Conservation (phyloP, 2,329 filamentous ascomycete species). For the Arthrinium phaeospermum region DNA sequence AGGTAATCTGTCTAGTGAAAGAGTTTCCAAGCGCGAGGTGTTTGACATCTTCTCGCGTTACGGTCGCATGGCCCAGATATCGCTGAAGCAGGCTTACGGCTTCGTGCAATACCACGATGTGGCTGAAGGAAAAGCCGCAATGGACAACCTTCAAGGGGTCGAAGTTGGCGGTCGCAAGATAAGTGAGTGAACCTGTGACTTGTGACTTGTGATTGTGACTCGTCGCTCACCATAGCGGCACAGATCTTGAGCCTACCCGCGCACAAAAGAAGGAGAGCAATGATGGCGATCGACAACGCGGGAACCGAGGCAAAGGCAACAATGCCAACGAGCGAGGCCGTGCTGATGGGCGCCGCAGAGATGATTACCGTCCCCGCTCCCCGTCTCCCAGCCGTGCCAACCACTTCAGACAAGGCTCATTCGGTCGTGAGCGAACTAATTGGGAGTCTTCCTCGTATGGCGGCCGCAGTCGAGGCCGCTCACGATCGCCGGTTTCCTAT, state of each 20-base stretch:
- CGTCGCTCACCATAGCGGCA: not conserved
- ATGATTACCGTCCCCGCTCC: conserved; percentile 35
- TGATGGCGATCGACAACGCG: conserved; percentile 68
- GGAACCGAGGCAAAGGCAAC: conserved; percentile 38
- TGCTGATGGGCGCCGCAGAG: conserved; percentile 31
- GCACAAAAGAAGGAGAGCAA: conserved; percentile 80
- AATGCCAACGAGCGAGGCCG: conserved; percentile 56
- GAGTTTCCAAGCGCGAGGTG: conserved; percentile 91
- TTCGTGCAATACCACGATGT: conserved; percentile 92
- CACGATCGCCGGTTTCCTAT: conserved; percentile 67
- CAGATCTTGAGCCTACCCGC: conserved; percentile 90
- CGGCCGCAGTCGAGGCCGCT: conserved; percentile 60
- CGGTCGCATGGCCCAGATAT: conserved; percentile 90
- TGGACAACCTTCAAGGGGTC: conserved; percentile 79
- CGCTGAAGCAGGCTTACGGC: conserved; percentile 94
- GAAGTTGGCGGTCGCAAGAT: conserved; percentile 90
- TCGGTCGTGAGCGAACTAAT: conserved; percentile 46
- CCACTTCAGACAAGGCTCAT: conserved; percentile 43
- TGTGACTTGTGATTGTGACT: conserved; percentile 25
- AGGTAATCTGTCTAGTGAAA: conserved; percentile 92
- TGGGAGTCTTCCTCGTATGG: conserved; percentile 28
- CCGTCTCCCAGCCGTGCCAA: conserved; percentile 35
- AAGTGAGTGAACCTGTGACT: conserved; percentile 66
- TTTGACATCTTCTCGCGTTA: conserved; percentile 89
- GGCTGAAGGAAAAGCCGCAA: conserved; percentile 74